These are phyloP conservation scores for Lipomyces orientalis DNA, from an alignment of 805 yeast genomes.

Conservation along the genomic window DNA sequence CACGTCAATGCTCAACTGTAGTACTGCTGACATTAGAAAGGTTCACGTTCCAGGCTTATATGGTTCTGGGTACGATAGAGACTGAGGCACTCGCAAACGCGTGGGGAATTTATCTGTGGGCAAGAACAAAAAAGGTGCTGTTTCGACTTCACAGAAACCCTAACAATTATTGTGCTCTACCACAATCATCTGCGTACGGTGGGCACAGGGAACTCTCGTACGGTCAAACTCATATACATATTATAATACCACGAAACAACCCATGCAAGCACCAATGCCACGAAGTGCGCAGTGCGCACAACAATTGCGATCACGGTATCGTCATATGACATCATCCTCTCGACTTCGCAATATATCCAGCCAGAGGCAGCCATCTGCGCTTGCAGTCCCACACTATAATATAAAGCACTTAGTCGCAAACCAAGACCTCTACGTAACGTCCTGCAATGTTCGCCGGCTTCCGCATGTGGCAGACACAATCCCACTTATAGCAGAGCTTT, in stretches of 20 bases:
- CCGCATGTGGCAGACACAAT: slow-evolving; percentile 24
- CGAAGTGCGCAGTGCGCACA: neutral
- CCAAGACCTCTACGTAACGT: slow-evolving; percentile 20
- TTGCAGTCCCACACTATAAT: slow-evolving; percentile 25
- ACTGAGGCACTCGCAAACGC: neutral
- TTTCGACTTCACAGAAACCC: no score
- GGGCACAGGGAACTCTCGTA: no score
- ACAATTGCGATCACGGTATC: neutral
- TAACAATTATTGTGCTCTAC: no score
- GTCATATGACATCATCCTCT: neutral
- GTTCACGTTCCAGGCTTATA: neutral
- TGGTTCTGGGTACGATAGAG: neutral
- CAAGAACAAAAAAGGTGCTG: no score
- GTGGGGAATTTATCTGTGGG: neutral
- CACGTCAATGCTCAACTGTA: no score
- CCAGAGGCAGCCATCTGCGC: neutral
- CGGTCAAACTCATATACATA: neutral
- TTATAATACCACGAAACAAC: neutral
- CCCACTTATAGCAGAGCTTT: slow-evolving; percentile 20
- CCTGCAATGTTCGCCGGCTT: slow-evolving; percentile 28
- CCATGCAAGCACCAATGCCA: neutral
- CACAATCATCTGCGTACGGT: neutral
- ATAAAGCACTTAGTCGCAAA: slow-evolving; percentile 22
- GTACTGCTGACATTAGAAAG: no score
- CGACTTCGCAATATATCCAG: neutral